These are phyloP conservation scores for Linnemannia exigua DNA, from an alignment of 192 early-diverging fungal genomes.

Conservation along the genomic window DNA sequence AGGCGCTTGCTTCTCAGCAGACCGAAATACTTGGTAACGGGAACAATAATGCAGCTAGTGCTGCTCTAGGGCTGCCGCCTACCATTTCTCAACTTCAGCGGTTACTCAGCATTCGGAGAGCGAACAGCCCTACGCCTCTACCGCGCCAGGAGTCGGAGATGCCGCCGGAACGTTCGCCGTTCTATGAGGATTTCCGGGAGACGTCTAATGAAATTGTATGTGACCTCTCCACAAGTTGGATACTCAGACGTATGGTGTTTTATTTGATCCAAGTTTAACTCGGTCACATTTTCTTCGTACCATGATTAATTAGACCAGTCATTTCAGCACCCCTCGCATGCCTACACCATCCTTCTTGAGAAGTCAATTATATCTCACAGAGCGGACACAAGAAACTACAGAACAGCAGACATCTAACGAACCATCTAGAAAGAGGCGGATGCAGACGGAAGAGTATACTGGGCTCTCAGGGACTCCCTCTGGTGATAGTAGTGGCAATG, in stretches of 20 bases:
- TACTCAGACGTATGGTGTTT: too few species aligned
- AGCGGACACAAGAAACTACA: background rate
- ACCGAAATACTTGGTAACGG: background rate
- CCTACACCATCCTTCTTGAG: slow-evolving; percentile 13
- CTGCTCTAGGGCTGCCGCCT: background rate
- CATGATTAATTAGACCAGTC: background rate
- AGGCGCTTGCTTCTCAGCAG: background rate
- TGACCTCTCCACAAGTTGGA: background rate
- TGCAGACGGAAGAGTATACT: background rate
- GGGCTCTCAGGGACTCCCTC: background rate
- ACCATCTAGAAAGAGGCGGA: slow-evolving; percentile 20
- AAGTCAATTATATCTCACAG: background rate
- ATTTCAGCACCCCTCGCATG: slow-evolving; percentile 27
- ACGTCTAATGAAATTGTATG: background rate
- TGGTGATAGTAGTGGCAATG: background rate
- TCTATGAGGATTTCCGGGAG: background rate
- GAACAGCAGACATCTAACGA: background rate
- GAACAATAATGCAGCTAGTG: background rate
- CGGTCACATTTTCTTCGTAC: background rate
- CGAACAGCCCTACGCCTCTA: background rate
- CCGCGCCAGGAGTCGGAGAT: background rate
- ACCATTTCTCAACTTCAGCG: slow-evolving; percentile 33
- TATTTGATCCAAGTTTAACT: too few species aligned
- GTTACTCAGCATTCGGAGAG: slow-evolving; percentile 20
- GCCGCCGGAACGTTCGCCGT: background rate